Conservation (phyloP, 2,329 filamentous ascomycete genomes). For the Trichoderma sp. region DNA sequence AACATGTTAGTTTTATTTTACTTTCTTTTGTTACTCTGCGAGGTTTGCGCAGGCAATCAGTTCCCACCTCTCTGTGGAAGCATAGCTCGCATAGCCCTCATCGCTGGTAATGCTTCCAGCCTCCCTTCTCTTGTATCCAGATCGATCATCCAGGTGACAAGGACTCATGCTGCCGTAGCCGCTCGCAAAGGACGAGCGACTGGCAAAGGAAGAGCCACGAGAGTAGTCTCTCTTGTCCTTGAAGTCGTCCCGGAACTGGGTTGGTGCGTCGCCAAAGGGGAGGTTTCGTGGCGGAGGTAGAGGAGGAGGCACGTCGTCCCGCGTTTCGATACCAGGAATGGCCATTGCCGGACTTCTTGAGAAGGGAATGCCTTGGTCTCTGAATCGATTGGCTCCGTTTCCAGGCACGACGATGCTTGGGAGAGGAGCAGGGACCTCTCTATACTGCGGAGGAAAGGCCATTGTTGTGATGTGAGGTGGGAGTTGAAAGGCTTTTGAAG, state of each 20-base stretch:
- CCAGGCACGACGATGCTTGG: slow-evolving; percentile 39
- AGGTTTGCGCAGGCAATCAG: background rate
- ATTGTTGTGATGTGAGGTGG: slow-evolving; percentile 27
- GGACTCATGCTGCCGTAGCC: slow-evolving; percentile 43
- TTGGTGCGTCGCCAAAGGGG: slow-evolving; percentile 36
- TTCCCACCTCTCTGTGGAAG: slow-evolving; percentile 40
- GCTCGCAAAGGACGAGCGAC: slow-evolving; percentile 33
- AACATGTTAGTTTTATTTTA: background rate
- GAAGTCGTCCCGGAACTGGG: slow-evolving; percentile 31
- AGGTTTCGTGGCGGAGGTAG: slow-evolving; percentile 46
- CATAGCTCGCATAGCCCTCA: slow-evolving; percentile 46
- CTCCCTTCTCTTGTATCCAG: slow-evolving; percentile 35
- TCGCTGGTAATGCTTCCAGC: slow-evolving; percentile 35
- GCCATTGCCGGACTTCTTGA: slow-evolving; percentile 40
- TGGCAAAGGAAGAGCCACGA: slow-evolving; percentile 25
- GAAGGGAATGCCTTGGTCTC: slow-evolving; percentile 33
- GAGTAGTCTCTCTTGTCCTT: slow-evolving; percentile 32
- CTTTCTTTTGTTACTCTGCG: slow-evolving; percentile 4
- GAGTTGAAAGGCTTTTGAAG: background rate
- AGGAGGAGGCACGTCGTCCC: slow-evolving; percentile 42
- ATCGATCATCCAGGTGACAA: slow-evolving; percentile 36
- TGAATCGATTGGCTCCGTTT: slow-evolving; percentile 30
- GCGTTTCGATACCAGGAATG: slow-evolving; percentile 40
- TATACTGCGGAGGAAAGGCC: slow-evolving; percentile 39
- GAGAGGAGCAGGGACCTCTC: slow-evolving; percentile 36